These are phyloP conservation scores for Teunomyces pallodes DNA, from an alignment of 805 yeast genomes.

Conservation along the genomic window DNA sequence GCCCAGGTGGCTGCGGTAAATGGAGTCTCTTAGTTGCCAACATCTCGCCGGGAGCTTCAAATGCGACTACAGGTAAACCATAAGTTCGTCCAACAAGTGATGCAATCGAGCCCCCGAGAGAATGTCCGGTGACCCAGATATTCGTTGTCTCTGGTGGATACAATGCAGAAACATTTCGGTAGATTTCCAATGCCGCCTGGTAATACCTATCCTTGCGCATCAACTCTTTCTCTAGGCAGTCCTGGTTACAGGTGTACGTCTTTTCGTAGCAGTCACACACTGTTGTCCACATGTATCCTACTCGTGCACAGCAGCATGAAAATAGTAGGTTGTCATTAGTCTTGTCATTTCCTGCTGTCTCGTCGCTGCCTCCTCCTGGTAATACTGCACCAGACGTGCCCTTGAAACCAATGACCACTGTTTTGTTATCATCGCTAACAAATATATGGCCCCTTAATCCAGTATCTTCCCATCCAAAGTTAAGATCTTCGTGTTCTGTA, in stretches of 20 bases:
- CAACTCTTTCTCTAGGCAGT: conserved; percentile 77
- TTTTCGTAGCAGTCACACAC: conserved; percentile 91
- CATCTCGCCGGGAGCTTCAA: conserved; percentile 91
- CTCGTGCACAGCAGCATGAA: conserved; percentile 94
- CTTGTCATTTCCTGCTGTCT: conserved; percentile 79
- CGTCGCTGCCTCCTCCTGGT: conserved; percentile 50
- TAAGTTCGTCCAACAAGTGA: conserved; percentile 81
- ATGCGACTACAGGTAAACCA: conserved; percentile 86
- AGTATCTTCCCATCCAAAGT: conserved; percentile 82
- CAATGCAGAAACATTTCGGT: conserved; percentile 60
- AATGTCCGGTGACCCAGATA: conserved; percentile 94
- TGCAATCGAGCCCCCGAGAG: conserved; percentile 87
- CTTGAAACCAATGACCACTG: conserved; percentile 77
- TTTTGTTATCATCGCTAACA: conserved; percentile 51
- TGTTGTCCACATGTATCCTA: conserved; percentile 87
- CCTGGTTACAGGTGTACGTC: conserved; percentile 84
- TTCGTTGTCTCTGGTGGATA: conserved; percentile 63
- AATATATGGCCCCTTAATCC: conserved; percentile 93
- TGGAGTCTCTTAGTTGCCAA: conserved; percentile 82
- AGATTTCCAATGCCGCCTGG: conserved; percentile 73
- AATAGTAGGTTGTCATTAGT: conserved; percentile 84
- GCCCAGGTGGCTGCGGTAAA: conserved; percentile 90
- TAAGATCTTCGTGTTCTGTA: conserved; percentile 48
- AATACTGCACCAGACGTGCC: conserved; percentile 85
- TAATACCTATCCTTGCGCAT: conserved; percentile 77